Conservation (phyloP, 2,329 filamentous ascomycete species). For the Sporothrix sp. region DNA sequence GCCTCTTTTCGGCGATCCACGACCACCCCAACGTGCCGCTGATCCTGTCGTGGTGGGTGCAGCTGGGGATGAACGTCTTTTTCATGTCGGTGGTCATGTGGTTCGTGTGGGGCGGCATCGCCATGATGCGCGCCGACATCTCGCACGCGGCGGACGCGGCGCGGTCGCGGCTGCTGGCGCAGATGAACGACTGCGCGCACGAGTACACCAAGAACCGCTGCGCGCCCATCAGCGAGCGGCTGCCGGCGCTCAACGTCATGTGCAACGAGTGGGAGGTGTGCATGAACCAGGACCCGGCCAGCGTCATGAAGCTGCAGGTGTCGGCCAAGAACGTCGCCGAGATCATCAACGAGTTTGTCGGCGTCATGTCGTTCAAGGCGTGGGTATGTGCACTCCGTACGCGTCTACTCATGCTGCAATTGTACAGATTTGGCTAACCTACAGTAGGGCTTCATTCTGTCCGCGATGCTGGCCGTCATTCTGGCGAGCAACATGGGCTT, state of each 20-base stretch:
- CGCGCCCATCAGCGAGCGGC: slow-evolving; percentile 46
- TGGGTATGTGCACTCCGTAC: slow-evolving; percentile 34
- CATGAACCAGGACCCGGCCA: slow-evolving; percentile 73
- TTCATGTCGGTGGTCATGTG: slow-evolving; percentile 49
- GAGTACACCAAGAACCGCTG: slow-evolving; percentile 73
- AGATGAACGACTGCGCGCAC: slow-evolving; percentile 63
- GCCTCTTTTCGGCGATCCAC: slow-evolving; percentile 42
- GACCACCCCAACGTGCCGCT: slow-evolving; percentile 50
- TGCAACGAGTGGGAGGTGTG: slow-evolving; percentile 80
- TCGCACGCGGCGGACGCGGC: slow-evolving; percentile 59
- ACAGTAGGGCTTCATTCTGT: slow-evolving; percentile 46
- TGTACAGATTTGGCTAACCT: too few species aligned
- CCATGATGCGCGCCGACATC: slow-evolving; percentile 65
- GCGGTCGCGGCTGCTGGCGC: slow-evolving; percentile 57
- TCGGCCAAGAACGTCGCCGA: slow-evolving; percentile 81
- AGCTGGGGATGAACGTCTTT: slow-evolving; percentile 53
- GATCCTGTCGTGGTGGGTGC: slow-evolving; percentile 50
- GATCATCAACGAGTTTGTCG: slow-evolving; percentile 89
- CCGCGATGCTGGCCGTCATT: slow-evolving; percentile 38
- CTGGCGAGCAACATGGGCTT: slow-evolving; percentile 43
- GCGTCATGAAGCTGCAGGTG: slow-evolving; percentile 68
- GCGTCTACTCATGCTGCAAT: too few species aligned
- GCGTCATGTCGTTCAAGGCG: slow-evolving; percentile 77
- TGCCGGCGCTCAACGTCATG: slow-evolving; percentile 61
- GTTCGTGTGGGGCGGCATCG: slow-evolving; percentile 58